A percentile compares a stretch with the other conserved stretches of the same genome.
These are phyloP conservation scores for Fusarium tricinctum DNA, from an alignment of 2,329 filamentous ascomycete species.

Conservation along the genomic window DNA sequence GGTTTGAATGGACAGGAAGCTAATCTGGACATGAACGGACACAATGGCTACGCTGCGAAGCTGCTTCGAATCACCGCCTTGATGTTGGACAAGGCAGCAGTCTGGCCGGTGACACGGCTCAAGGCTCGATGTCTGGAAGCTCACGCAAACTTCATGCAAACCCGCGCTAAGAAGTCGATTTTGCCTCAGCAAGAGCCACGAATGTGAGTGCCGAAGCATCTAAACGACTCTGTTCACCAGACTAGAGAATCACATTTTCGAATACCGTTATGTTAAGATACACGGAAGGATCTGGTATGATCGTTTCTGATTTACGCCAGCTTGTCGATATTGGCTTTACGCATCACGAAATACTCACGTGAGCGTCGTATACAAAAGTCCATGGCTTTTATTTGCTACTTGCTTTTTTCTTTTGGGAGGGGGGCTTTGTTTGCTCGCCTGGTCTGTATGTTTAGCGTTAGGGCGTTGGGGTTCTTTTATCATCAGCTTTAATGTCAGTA, in stretches of 20 bases:
- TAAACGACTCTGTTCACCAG: not conserved
- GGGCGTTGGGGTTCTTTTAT: constrained; percentile 37
- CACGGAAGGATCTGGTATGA: constrained; percentile 3
- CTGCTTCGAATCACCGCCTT: constrained; percentile 86
- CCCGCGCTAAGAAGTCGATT: constrained; percentile 67
- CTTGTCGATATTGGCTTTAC: constrained; percentile 3
- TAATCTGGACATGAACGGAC: constrained; percentile 67
- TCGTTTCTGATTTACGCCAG: constrained; percentile 14
- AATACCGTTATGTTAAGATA: not conserved
- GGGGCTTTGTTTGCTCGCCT: constrained; percentile 10
- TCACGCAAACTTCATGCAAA: constrained; percentile 66
- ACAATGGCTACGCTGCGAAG: constrained; percentile 85
- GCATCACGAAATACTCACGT: constrained; percentile 5
- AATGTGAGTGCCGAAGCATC: constrained; percentile 6
- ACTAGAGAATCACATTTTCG: constrained; percentile 2
- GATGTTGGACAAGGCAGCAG: constrained; percentile 88
- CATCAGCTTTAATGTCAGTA: constrained; percentile 5
- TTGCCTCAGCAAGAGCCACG: constrained; percentile 55
- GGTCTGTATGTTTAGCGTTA: constrained; percentile 36
- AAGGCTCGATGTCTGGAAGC: constrained; percentile 69
- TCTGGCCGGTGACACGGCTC: constrained; percentile 81
- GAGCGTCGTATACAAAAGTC: constrained; percentile 35
- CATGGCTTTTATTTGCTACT: constrained; percentile 22
- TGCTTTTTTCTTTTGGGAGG: constrained; percentile 1
- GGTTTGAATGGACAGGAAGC: constrained; percentile 67